phyloP scores from a whole-genome alignment of 2,329 filamentous ascomycete genomes.

The Lachnellula willkommii region DNA sequence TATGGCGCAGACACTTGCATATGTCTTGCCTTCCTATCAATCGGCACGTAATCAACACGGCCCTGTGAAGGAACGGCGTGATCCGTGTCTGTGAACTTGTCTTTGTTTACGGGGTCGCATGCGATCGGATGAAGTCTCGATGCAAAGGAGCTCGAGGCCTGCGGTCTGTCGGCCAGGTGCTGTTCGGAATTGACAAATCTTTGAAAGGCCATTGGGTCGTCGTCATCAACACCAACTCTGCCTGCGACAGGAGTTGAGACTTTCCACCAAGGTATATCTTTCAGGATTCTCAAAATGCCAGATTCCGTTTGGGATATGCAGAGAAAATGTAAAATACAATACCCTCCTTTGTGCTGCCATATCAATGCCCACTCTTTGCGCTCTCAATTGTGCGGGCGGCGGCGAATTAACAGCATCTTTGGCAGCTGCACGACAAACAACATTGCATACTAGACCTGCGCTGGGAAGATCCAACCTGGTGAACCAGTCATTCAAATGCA shows the following conservation, averaged over 20 bases:
- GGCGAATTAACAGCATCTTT: background rate
- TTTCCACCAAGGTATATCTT: background rate
- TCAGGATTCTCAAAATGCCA: background rate
- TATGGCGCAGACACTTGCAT: conserved; percentile 20
- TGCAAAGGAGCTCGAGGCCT: background rate
- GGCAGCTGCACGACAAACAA: conserved; percentile 15
- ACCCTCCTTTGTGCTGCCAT: background rate
- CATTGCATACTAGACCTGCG: conserved; percentile 20
- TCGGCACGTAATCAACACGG: conserved; percentile 11
- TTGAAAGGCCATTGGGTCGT: conserved; percentile 22
- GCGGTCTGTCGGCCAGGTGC: conserved; percentile 19
- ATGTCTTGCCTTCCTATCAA: conserved; percentile 21
- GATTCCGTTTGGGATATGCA: background rate
- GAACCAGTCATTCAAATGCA: conserved; percentile 20
- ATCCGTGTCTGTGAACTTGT: conserved; percentile 1
- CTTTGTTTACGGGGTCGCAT: conserved; percentile 12
- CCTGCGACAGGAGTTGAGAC: conserved; percentile 8
- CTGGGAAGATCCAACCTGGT: conserved; percentile 17
- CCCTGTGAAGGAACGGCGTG: conserved; percentile 11
- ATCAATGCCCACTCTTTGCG: background rate
- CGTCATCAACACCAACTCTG: conserved; percentile 19
- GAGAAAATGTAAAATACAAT: background rate
- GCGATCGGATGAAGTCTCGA: background rate
- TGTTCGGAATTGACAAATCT: conserved; percentile 18
- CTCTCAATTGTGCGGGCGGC: background rate